These are phyloP conservation scores for Debaryomyces hansenii DNA, from an alignment of 805 yeast genomes.

Conservation along the genomic window DNA sequence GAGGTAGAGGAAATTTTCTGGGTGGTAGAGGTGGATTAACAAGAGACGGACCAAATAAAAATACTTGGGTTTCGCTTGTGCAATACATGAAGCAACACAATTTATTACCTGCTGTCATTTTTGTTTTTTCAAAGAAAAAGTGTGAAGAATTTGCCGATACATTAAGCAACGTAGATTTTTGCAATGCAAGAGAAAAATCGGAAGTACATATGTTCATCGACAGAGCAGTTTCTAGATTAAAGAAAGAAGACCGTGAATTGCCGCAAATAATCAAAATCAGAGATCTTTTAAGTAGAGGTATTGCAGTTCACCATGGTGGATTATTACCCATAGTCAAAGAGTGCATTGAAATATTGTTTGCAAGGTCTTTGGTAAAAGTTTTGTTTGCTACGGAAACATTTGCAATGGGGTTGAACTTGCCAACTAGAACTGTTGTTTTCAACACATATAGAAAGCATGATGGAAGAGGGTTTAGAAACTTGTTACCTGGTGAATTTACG, in stretches of 20 bases:
- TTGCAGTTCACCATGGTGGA: conserved; percentile 96
- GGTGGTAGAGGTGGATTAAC: conserved; percentile 29
- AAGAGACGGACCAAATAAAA: conserved; percentile 73
- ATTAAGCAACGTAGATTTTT: conserved; percentile 70
- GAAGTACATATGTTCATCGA: conserved; percentile 94
- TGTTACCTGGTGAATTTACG: conserved; percentile 94
- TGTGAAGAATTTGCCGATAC: conserved; percentile 93
- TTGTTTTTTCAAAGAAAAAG: conserved; percentile 89
- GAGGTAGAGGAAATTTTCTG: conserved; percentile 20
- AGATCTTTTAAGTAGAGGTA: conserved; percentile 83
- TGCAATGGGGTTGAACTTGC: conserved; percentile 97
- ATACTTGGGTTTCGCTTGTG: conserved; percentile 73
- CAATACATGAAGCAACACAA: conserved; percentile 65
- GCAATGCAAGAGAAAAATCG: conserved; percentile 81
- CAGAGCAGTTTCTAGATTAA: conserved; percentile 80
- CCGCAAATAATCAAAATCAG: conserved; percentile 87
- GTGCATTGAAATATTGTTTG: conserved; percentile 86
- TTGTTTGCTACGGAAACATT: conserved; percentile 97
- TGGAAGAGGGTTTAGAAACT: conserved; percentile 76
- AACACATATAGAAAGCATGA: conserved; percentile 86
- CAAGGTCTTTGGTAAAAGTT: conserved; percentile 82
- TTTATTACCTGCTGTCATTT: conserved; percentile 87
- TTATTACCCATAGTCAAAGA: conserved; percentile 90
- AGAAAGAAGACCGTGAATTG: conserved; percentile 86
- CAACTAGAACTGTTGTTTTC: conserved; percentile 95